Evolutionary conservation across 2,329 filamentous ascomycete species (phyloP), one percentile per base, ranked within the genome.

Genomic region (Monilinia laxa): DNA sequence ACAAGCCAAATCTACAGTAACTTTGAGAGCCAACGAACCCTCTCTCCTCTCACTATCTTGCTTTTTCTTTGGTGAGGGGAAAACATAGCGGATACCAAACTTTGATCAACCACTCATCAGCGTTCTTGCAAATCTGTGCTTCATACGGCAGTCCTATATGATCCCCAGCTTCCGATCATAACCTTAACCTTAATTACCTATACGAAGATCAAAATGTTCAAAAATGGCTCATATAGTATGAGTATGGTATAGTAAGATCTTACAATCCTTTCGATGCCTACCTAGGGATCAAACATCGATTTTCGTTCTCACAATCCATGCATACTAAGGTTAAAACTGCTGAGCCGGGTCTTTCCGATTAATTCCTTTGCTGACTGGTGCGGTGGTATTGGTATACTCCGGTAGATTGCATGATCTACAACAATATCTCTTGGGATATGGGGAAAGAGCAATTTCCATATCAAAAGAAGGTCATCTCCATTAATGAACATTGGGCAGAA

Each of bases 371-470:
- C 57, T 59, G 40, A 20, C 25, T 31, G 56, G 10, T n/a, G 20
- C 57, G 18, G 42, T 31, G 20, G 23, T 47, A 31, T 28, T 31
- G 20, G 23, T 47, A 31, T 28, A 4, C 18, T 59, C 57, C 42
- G 57, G 20, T 49, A n/a, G 18, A 40, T 35, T 49, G 25, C 57
- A 59, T 59, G 23, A 58, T 58, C 56, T 47, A 11, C 57, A 47
- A 11, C 57, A 47, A 35, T 3, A 3, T 49, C 25, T 16, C 35
- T 35, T 9, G 28, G 57, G 9, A 49, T 10, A 49, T 59, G 57
- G 57, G 57, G 57, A 59, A 59, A n/a, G 4, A 47, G 28, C 31
- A 28, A 47, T 47, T 28, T 59, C 25, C 56, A 59, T 45, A 47
- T 59, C 56, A 16, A 59, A 55, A 58, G 6, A 58, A 47, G 40